These are phyloP conservation scores for Aspergillus terreus DNA, from an alignment of 2,329 filamentous ascomycete genomes.

Conservation along the genomic window DNA sequence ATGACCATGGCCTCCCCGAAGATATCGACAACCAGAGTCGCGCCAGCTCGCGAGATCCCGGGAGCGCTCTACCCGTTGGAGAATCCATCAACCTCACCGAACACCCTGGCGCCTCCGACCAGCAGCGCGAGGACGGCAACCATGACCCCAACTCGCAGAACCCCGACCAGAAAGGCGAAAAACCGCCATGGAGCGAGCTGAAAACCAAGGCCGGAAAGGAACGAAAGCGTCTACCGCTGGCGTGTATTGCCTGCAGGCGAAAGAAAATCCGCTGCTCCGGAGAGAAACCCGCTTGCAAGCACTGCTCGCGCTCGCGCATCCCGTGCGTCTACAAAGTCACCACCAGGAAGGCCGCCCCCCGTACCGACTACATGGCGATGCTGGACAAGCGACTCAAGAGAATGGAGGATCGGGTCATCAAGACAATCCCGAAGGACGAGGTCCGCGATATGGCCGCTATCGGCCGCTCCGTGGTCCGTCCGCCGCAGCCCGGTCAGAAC, in stretches of 20 bases:
- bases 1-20: slow-evolving; percentile 25
- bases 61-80: slow-evolving; percentile 21
- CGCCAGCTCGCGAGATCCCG: slow-evolving; percentile 34
- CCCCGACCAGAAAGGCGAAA: slow-evolving; percentile 50
- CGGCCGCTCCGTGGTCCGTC: slow-evolving; percentile 79
- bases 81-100: slow-evolving; percentile 15
- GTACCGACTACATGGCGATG: slow-evolving; percentile 99
- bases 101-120: slow-evolving; percentile 6
- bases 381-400: slow-evolving; percentile 90
- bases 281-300: slow-evolving; percentile 96
- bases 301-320: slow-evolving; percentile 86
- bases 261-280: slow-evolving; percentile 99
- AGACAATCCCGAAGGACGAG: slow-evolving; percentile 85
- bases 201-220: slow-evolving; percentile 95
- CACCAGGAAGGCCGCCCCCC: slow-evolving; percentile 84
- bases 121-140: slow-evolving; percentile 3
- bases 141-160: slow-evolving; percentile 18
- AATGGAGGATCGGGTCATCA: slow-evolving; percentile 98
- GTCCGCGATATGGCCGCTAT: slow-evolving; percentile 65
- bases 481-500: slow-evolving; percentile 59
- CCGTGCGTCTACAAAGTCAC: slow-evolving; percentile 98
- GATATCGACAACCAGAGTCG: slow-evolving; percentile 34
- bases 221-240: slow-evolving; percentile 83
- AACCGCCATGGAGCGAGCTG: slow-evolving; percentile 71
- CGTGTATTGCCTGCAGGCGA: slow-evolving; percentile 89